Percentiles rank a stretch among this genome's conserved stretches.
Evolutionary conservation across 176 grass and related monocot species (phyloP).

Genomic region (Hordeum marinum): DNA sequence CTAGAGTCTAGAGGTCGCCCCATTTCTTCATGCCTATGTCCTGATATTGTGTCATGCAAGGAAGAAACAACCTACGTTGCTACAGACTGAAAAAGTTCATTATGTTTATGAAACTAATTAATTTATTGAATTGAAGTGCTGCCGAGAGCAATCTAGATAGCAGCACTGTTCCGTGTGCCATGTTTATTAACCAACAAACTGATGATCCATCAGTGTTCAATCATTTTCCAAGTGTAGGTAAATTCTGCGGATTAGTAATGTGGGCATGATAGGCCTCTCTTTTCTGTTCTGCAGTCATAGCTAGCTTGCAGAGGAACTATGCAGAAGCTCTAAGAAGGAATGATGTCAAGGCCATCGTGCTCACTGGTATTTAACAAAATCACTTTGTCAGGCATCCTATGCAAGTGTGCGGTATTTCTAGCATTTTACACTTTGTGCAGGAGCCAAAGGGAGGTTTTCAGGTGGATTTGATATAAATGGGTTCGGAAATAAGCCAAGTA

Average conservation of each 20-base stretch:
- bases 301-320: conserved; percentile 57
- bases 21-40: not conserved
- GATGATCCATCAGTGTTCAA: not conserved
- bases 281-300: conserved; percentile 51
- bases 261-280: not conserved
- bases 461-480: conserved; percentile 77
- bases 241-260: not conserved
- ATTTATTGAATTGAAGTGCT: no score
- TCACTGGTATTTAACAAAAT: conserved; percentile 51
- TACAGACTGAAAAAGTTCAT: no score
- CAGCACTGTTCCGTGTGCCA: not conserved
- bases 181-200: not conserved
- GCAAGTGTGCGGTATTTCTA: not conserved
- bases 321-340: conserved; percentile 51
- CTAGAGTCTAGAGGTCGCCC: not conserved
- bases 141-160: not conserved
- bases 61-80: no score
- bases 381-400: conserved; percentile 1
- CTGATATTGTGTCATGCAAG: not conserved
- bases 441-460: conserved; percentile 70
- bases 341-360: conserved; percentile 83
- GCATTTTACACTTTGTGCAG: conserved; percentile 19
- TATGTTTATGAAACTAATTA: no score
- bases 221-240: not conserved
- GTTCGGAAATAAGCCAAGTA: conserved; percentile 56